A percentile compares a stretch with the other conserved stretches of the same genome.
phyloP scores from a whole-genome alignment of 192 early-diverging fungal genomes.

The Coemansia sp. region DNA sequence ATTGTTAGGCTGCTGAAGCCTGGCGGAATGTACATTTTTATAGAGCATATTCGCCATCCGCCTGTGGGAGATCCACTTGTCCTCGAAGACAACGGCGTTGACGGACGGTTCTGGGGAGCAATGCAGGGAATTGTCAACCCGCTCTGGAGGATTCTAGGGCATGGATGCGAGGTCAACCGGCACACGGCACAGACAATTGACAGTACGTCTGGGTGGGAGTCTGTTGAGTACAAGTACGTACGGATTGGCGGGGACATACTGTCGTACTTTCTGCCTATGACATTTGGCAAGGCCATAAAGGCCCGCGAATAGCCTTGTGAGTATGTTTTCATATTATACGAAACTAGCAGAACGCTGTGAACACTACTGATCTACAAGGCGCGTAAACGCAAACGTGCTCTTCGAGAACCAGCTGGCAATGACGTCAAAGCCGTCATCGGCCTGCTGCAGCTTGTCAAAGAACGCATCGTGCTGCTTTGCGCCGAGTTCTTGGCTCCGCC shows the following conservation, averaged over 20 bases:
- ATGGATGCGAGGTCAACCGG: constrained; percentile 25
- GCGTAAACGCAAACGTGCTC: constrained; percentile 59
- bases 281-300: constrained; percentile 33
- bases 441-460: constrained; percentile 62
- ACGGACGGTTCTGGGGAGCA: constrained; percentile 15
- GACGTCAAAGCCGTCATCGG: constrained; percentile 79
- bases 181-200: constrained; percentile 7
- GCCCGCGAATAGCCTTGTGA: not conserved
- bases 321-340: not conserved
- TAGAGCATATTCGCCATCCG: constrained; percentile 36
- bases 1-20: constrained; percentile 29
- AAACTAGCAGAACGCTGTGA: not conserved
- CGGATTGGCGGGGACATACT: constrained; percentile 9
- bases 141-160: constrained; percentile 10
- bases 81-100: constrained; percentile 18
- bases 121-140: constrained; percentile 22
- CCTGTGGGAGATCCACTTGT: constrained; percentile 13
- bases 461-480: constrained; percentile 78
- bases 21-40: constrained; percentile 27
- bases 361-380: constrained; percentile 34
- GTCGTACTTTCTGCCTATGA: constrained; percentile 21
- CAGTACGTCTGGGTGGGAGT: constrained; percentile 18
- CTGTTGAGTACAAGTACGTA: constrained; percentile 18
- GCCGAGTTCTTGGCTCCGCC: constrained; percentile 68
- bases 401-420: constrained; percentile 90